A percentile compares a stretch with the other conserved stretches of the same genome.
Evolutionary conservation across 768 basidiomycete species (phyloP).

Genomic region (Royoungia palumana): DNA sequence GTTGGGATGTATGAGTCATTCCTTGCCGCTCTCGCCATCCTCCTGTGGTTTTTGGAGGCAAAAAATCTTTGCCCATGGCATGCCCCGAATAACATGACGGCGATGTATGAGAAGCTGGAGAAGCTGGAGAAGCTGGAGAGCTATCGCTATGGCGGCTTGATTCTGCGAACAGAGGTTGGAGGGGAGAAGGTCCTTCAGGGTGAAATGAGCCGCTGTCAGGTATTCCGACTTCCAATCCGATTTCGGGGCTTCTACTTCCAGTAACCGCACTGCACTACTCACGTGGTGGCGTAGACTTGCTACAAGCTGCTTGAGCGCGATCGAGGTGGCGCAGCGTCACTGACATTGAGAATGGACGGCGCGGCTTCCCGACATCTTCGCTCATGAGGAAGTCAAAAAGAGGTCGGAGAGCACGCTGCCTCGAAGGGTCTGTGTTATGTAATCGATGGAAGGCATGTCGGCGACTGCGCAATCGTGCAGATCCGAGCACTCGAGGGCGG

Average conservation of each 20-base stretch:
- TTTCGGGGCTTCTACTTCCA: conserved; percentile 79
- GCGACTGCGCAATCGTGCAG: conserved; percentile 93
- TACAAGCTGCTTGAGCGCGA: conserved; percentile 25
- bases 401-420: conserved; percentile 65
- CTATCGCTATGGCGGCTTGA: conserved; percentile 65
- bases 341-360: conserved; percentile 44
- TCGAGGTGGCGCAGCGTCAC: conserved; percentile 32
- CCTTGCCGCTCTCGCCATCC: conserved; percentile 54
- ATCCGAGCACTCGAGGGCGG: conserved; percentile 89
- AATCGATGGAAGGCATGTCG: conserved; percentile 92
- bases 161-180: conserved; percentile 71
- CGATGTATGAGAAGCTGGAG: conserved; percentile 67
- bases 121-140: conserved; percentile 79
- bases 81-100: conserved; percentile 68
- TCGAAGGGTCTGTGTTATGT: conserved; percentile 74
- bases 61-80: conserved; percentile 33
- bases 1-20: conserved; percentile 43
- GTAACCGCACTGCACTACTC: conserved; percentile 87
- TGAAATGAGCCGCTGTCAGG: conserved; percentile 85
- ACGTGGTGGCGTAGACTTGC: conserved; percentile 59
- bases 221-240: conserved; percentile 72
- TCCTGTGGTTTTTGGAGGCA: conserved; percentile 18
- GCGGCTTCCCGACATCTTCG: conserved; percentile 53
- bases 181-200: conserved; percentile 82
- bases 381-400: conserved; percentile 77